A percentile compares a stretch with the other conserved stretches of the same genome.
These are phyloP conservation scores for Glutinoglossum americanum DNA, from an alignment of 495 filamentous ascomycete genomes.

Conservation along the genomic window DNA sequence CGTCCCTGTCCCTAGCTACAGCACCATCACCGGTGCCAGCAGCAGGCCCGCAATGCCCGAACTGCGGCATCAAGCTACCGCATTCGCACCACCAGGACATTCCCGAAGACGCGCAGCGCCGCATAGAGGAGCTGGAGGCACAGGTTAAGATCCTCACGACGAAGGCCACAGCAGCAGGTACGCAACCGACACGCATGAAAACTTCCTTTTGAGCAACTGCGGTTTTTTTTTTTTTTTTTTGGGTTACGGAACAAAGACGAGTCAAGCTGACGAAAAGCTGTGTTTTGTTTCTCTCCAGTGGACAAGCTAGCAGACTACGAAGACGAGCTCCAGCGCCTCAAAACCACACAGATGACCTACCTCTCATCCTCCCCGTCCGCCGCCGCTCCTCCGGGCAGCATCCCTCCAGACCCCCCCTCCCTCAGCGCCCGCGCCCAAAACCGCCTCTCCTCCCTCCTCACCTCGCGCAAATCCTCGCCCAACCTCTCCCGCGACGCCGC, in stretches of 20 bases:
- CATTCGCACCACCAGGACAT: slow-evolving; percentile 14
- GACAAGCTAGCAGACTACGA: slow-evolving; percentile 89
- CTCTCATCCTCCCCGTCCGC: slow-evolving; percentile 15
- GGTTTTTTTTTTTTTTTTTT: too few relatives aligned
- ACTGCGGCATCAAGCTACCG: slow-evolving; percentile 24
- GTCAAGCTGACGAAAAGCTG: neutral
- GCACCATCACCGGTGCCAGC: neutral
- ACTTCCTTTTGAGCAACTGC: too few relatives aligned
- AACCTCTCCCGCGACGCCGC: slow-evolving; percentile 11
- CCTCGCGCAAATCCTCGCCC: neutral
- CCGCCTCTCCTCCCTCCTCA: slow-evolving; percentile 43
- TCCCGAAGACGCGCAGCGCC: slow-evolving; percentile 33
- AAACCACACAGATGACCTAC: slow-evolving; percentile 13
- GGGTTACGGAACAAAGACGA: too few relatives aligned
- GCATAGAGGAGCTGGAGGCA: slow-evolving; percentile 61
- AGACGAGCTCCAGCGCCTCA: slow-evolving; percentile 56
- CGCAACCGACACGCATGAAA: too few relatives aligned
- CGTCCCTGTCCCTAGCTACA: neutral
- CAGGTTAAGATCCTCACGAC: slow-evolving; percentile 53
- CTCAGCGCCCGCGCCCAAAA: slow-evolving; percentile 14
- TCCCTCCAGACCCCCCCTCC: too few relatives aligned
- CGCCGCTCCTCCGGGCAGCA: slow-evolving; percentile 16
- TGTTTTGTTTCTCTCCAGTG: slow-evolving; percentile 14
- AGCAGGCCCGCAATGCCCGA: slow-evolving; percentile 16
- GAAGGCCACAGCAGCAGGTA: slow-evolving; percentile 59